These are phyloP conservation scores for Astragalus glycyphyllos DNA, from an alignment of 306 rosid genomes.

Conservation along the genomic window DNA sequence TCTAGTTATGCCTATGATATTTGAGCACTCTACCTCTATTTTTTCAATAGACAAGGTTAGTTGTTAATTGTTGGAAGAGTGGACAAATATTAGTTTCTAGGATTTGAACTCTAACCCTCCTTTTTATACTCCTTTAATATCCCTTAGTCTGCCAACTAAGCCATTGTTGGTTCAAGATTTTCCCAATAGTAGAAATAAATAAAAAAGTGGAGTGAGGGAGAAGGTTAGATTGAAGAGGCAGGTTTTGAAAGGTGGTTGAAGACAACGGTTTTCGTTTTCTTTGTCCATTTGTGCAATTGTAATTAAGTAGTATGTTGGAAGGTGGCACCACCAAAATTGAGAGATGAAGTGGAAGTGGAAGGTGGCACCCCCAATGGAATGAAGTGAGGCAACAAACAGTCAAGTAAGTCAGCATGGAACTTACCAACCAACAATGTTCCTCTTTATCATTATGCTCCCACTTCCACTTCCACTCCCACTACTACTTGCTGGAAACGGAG, in stretches of 20 bases:
- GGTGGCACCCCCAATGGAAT: slow-evolving; percentile 33
- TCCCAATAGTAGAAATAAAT: neutral
- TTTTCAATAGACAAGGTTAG: no score
- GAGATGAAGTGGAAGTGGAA: slow-evolving; percentile 28
- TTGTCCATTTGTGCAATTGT: neutral
- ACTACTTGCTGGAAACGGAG: neutral
- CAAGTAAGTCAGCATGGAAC: slow-evolving; percentile 47
- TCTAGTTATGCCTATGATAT: no score
- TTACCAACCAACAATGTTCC: neutral
- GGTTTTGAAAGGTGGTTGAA: slow-evolving; percentile 58
- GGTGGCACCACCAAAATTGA: slow-evolving; percentile 34
- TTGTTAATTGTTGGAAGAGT: no score
- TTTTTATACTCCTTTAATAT: no score
- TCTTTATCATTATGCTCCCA: slow-evolving; percentile 24
- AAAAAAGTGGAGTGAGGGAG: slow-evolving; percentile 1
- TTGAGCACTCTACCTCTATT: no score
- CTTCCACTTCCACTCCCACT: slow-evolving; percentile 30
- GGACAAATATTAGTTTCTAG: no score
- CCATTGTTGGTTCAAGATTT: neutral
- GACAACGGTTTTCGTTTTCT: slow-evolving; percentile 33
- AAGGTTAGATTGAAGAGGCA: slow-evolving; percentile 55
- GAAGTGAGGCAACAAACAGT: slow-evolving; percentile 52
- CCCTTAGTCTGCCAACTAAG: no score
- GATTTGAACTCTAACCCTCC: no score
- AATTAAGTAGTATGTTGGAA: slow-evolving; percentile 2